Evolutionary conservation across 176 grass and related monocot genomes (phyloP).

Genomic region (Aegilops sharonensis): DNA sequence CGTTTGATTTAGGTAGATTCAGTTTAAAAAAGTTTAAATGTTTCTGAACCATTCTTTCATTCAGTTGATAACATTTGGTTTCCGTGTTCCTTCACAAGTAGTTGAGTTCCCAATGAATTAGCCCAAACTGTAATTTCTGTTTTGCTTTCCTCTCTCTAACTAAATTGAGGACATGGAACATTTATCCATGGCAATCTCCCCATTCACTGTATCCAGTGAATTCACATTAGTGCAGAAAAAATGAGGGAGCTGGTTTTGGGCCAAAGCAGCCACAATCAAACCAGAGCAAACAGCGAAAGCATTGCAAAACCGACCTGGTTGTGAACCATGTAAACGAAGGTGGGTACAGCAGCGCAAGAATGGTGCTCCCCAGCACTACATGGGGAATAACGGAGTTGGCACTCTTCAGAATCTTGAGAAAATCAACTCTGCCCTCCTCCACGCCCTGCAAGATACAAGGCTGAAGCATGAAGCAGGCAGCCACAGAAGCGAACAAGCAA

Average conservation of each 20-base stretch:
- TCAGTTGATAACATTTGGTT: not conserved
- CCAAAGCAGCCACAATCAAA: too few species aligned
- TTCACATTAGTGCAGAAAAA: not conserved
- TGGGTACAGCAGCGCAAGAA: constrained; percentile 84
- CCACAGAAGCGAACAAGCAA: constrained; percentile 11
- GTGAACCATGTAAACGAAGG: constrained; percentile 98
- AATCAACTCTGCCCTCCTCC: constrained; percentile 38
- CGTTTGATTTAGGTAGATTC: not conserved
- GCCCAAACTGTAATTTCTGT: not conserved
- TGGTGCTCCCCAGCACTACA: constrained; percentile 81
- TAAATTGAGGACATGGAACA: not conserved
- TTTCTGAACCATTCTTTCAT: not conserved
- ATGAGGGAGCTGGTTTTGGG: not conserved
- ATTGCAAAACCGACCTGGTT: constrained; percentile 46
- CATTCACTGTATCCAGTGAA: not conserved
- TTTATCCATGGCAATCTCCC: not conserved
- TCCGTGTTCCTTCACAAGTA: not conserved
- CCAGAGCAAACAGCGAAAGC: not conserved
- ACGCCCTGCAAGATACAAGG: constrained; percentile 39
- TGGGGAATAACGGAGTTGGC: constrained; percentile 86
- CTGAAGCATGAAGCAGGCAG: not conserved
- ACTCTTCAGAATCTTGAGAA: constrained; percentile 61
- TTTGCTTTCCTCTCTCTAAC: not conserved
- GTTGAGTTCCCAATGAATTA: not conserved
- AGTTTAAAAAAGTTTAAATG: not conserved